These are phyloP conservation scores for Vickermania spadyakhi DNA, from an alignment of 208 protist genomes.

Conservation along the genomic window DNA sequence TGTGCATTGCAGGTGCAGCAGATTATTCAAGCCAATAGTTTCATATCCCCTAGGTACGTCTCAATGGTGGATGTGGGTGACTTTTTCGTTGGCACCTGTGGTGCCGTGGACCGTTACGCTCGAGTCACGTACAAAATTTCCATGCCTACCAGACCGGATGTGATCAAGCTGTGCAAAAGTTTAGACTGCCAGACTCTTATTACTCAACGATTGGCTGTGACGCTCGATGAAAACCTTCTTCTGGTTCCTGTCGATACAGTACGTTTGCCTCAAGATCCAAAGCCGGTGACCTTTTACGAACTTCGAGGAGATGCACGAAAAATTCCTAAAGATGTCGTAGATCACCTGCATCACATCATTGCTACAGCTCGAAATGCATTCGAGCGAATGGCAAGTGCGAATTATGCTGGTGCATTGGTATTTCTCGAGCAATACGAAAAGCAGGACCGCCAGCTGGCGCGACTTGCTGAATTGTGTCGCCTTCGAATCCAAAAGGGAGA, in stretches of 20 bases:
- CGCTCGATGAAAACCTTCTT: constrained; percentile 33
- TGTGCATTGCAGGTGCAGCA: constrained; percentile 36
- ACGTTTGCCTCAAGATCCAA: constrained; percentile 8
- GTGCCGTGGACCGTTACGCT: constrained; percentile 22
- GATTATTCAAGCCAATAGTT: constrained; percentile 10
- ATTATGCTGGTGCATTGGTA: constrained; percentile 24
- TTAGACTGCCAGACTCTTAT: constrained; percentile 35
- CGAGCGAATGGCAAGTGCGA: constrained; percentile 31
- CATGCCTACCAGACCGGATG: constrained; percentile 14
- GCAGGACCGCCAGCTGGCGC: constrained; percentile 25
- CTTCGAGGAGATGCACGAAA: constrained; percentile 22
- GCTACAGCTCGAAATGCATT: constrained; percentile 28
- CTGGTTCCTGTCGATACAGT: constrained; percentile 45
- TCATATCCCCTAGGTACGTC: constrained; percentile 20
- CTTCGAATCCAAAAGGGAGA: constrained; percentile 14
- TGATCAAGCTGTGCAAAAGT: constrained; percentile 28
- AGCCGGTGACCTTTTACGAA: constrained; percentile 29
- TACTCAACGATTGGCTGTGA: constrained; percentile 30
- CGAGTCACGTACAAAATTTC: constrained; percentile 26
- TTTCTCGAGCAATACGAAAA: constrained; percentile 16
- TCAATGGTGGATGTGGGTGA: constrained; percentile 49
- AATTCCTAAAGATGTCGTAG: constrained; percentile 8
- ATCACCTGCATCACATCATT: constrained; percentile 13
- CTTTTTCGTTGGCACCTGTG: constrained; percentile 62
- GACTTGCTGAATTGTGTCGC: constrained; percentile 22